Percentiles rank a stretch among this genome's conserved stretches.
phyloP scores from a whole-genome alignment of 257 asterid genomes.

The Nicotiana benthamiana region DNA sequence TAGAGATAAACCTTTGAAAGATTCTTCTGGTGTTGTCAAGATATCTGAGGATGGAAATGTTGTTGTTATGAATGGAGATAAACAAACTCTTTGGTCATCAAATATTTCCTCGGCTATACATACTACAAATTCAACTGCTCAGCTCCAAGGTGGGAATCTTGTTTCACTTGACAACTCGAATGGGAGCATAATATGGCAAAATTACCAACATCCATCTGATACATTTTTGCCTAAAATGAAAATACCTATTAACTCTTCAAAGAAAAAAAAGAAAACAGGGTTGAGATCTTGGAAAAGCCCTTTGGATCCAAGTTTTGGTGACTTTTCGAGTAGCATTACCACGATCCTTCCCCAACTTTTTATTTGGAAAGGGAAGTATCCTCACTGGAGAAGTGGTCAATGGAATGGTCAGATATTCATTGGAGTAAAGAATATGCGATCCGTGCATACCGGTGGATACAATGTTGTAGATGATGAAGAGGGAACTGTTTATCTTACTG shows the following conservation, averaged over 20 bases:
- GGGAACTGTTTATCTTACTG: conserved; percentile 18
- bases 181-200: conserved; percentile 30
- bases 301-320: conserved; percentile 24
- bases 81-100: not conserved
- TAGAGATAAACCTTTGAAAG: conserved; percentile 3
- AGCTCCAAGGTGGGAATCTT: conserved; percentile 1
- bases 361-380: conserved; percentile 11
- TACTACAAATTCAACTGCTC: not conserved
- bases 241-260: conserved; percentile 17
- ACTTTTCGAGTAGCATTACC: conserved; percentile 35
- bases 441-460: conserved; percentile 36
- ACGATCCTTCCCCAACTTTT: conserved; percentile 25
- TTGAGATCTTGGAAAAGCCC: conserved; percentile 31
- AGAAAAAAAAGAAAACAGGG: conserved; percentile 21
- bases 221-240: conserved; percentile 32
- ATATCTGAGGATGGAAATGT: not conserved
- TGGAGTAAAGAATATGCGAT: conserved; percentile 37
- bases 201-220: conserved; percentile 27
- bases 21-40: conserved; percentile 5
- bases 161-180: conserved; percentile 11
- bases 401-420: conserved; percentile 50
- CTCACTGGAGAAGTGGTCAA: conserved; percentile 35
- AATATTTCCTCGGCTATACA: not conserved
- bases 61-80: not conserved
- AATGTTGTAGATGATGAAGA: conserved; percentile 16